A percentile compares a stretch with the other conserved stretches of the same genome.
Conservation (phyloP, 2,329 filamentous ascomycete genomes). For the Ceratocystis harringtonii region DNA sequence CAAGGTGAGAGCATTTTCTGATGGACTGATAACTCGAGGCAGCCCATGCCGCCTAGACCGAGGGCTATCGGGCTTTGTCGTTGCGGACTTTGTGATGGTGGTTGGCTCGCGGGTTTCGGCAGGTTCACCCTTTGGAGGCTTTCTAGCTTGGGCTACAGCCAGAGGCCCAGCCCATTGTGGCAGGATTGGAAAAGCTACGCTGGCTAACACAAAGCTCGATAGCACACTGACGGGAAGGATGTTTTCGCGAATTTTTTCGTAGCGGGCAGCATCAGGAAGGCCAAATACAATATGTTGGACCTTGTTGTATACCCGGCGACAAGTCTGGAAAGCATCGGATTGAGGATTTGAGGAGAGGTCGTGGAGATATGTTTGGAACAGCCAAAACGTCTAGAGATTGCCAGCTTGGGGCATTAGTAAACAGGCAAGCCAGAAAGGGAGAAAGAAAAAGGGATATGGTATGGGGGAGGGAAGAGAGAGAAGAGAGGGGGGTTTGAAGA, state of each 20-base stretch:
- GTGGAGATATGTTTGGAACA: slow-evolving; percentile 77
- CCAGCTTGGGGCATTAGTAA: not conserved
- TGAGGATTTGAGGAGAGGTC: slow-evolving; percentile 63
- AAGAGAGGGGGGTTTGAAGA: slow-evolving; percentile 2
- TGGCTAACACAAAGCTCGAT: slow-evolving; percentile 64
- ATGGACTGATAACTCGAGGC: slow-evolving; percentile 15
- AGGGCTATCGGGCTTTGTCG: slow-evolving; percentile 38
- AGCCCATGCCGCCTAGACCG: slow-evolving; percentile 32
- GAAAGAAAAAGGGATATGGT: not conserved
- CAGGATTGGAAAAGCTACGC: slow-evolving; percentile 57
- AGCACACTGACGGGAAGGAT: slow-evolving; percentile 65
- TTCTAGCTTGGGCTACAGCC: slow-evolving; percentile 66
- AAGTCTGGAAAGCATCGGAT: slow-evolving; percentile 65
- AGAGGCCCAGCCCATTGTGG: slow-evolving; percentile 67
- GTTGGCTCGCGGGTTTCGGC: slow-evolving; percentile 34
- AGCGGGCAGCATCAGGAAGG: slow-evolving; percentile 49
- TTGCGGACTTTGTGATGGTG: slow-evolving; percentile 44
- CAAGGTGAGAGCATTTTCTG: slow-evolving; percentile 8
- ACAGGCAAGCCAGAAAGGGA: not conserved
- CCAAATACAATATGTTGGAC: slow-evolving; percentile 81
- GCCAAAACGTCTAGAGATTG: slow-evolving; percentile 60
- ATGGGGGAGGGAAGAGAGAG: not conserved
- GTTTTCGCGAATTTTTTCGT: slow-evolving; percentile 70
- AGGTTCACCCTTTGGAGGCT: slow-evolving; percentile 42
- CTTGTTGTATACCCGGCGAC: slow-evolving; percentile 72